These are phyloP conservation scores for Ustilaginoidea virens DNA, from an alignment of 2,329 filamentous ascomycete species.

Conservation along the genomic window DNA sequence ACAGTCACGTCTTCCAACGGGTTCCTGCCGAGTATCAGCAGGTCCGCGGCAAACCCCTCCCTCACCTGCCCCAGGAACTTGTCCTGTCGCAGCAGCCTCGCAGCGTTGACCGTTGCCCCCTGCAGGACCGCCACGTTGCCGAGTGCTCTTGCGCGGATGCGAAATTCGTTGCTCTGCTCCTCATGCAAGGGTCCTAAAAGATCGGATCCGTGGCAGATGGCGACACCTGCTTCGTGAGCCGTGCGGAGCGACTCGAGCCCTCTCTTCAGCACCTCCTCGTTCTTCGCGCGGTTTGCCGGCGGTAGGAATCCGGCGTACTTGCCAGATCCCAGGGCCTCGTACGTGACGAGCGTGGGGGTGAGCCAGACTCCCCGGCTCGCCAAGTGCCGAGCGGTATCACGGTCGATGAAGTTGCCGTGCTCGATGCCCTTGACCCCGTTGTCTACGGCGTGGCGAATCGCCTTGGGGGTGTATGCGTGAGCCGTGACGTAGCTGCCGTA, in stretches of 20 bases:
- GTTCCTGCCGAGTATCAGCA: constrained; percentile 35
- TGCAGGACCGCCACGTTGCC: constrained; percentile 12
- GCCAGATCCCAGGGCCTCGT: constrained; percentile 29
- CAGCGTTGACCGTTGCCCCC: constrained; percentile 28
- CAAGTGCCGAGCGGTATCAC: constrained; percentile 31
- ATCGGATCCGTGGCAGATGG: constrained; percentile 37
- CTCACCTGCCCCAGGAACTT: constrained; percentile 32
- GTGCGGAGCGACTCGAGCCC: constrained; percentile 31
- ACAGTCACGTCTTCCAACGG: constrained; percentile 39
- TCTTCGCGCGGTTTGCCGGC: constrained; percentile 30
- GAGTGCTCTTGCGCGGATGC: constrained; percentile 12
- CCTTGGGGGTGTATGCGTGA: constrained; percentile 39
- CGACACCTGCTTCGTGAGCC: constrained; percentile 34
- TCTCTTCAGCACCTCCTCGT: constrained; percentile 28
- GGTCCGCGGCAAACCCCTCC: constrained; percentile 33
- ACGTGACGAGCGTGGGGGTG: constrained; percentile 38
- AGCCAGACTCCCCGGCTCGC: constrained; percentile 30
- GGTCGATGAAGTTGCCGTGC: constrained; percentile 28
- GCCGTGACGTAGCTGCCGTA: constrained; percentile 38
- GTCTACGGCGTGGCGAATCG: constrained; percentile 37
- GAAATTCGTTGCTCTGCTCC: constrained; percentile 18
- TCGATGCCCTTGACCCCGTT: constrained; percentile 39
- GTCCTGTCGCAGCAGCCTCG: constrained; percentile 30
- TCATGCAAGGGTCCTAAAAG: constrained; percentile 15
- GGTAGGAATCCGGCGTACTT: constrained; percentile 28